phyloP scores from a whole-genome alignment of 2,329 filamentous ascomycete genomes.

The Simplicillium aogashimaense region DNA sequence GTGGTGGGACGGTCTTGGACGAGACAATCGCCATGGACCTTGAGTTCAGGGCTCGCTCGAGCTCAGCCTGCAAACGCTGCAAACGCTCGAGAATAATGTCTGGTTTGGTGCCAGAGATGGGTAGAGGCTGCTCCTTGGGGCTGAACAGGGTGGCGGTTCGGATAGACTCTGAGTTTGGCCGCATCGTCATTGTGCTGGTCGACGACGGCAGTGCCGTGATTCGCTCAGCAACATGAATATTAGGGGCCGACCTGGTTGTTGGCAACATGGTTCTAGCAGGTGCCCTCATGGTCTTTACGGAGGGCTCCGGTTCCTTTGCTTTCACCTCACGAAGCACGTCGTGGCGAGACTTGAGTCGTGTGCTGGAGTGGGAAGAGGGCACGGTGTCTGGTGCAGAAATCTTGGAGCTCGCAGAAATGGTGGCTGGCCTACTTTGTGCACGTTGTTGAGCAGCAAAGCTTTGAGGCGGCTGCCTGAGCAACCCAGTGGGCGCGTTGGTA shows the following conservation, averaged over 20 bases:
- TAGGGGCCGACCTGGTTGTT: conserved; percentile 15
- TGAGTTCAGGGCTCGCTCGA: conserved; percentile 53
- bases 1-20: conserved; percentile 39
- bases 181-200: conserved; percentile 13
- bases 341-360: conserved; percentile 16
- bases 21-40: conserved; percentile 52
- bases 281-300: conserved; percentile 4
- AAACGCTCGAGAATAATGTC: conserved; percentile 48
- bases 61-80: conserved; percentile 45
- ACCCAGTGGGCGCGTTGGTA: conserved; percentile 26
- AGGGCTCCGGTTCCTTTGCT: conserved; percentile 4
- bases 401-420: conserved; percentile 7
- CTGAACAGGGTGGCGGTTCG: conserved; percentile 44
- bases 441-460: conserved; percentile 59
- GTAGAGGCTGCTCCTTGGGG: conserved; percentile 38
- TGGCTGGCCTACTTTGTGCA: conserved; percentile 39
- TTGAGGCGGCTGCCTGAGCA: conserved; percentile 46
- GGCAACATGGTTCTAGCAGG: conserved; percentile 3
- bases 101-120: conserved; percentile 43
- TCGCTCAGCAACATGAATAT: conserved; percentile 18
- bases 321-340: background rate
- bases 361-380: conserved; percentile 6
- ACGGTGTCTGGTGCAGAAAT: too few species aligned
- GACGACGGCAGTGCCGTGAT: conserved; percentile 16
- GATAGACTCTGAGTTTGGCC: conserved; percentile 17